Base-by-base conservation (phyloP, 495 filamentous ascomycete genomes). In the Daldinia caldariorum region DNA sequence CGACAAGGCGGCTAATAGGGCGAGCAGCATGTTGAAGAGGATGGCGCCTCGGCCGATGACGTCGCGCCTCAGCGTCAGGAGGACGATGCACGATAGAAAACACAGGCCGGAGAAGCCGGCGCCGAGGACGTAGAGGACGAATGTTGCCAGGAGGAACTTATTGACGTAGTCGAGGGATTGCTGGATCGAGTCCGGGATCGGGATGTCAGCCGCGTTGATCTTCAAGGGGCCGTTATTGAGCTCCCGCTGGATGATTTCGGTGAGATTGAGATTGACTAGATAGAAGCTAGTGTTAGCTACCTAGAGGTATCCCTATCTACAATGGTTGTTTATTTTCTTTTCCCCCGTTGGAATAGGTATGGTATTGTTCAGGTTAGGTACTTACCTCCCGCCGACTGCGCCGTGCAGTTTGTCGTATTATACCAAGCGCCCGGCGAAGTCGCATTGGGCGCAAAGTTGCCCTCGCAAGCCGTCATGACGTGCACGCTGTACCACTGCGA, bases 401-500 rank as follows among this genome's bases (percentile, higher is more conserved):
- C 82, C 2, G 89, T 89, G 81, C 92, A 95, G 45, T 74, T 72
- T 0, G 84, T 87, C 14, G 90, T 79, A 63, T 91, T 88, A 66
- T 84, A 83, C 66, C 78, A 66, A 5, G 82, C 77, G 7, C 74
- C 73, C 10, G 77, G 62, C 13, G 80, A 72, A 1, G 87, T 89
- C 7, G 81, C 82, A 64, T 83, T 82, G 0, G 87, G 87, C 20
- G 74, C 74, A 81, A 85, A 88, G 73, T 82, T 73, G 43, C 92
- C 91, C 67, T 86, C 76, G 68, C 92, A 94, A 72, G 89, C 85
- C 61, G 87, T 83, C 78, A 93, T 85, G 56, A 92, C 73, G 71
- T 94, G 90, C 20, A 89, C 72, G 43, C 87, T 88, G 78, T 94
- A 94, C 79, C 90, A 96, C 69, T 92, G 83, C n/a, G 87, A 82